Conservation (phyloP, 495 filamentous ascomycete species). For the Delitschia confertaspora region DNA sequence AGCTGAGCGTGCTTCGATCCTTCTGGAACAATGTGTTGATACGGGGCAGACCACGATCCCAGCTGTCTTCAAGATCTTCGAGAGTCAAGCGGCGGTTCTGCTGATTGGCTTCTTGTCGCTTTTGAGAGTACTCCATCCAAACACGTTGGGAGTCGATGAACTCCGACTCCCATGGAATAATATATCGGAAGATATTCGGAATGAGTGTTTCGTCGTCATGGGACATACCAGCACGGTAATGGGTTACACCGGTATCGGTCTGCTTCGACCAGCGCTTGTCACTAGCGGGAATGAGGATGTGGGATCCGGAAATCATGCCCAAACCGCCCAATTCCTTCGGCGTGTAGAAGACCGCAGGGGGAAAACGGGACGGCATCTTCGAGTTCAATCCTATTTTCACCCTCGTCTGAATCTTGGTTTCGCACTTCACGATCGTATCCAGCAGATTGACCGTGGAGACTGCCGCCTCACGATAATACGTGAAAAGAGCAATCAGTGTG, state of each 20-base stretch:
- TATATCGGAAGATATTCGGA: constrained; percentile 98
- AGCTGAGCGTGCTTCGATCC: constrained; percentile 91
- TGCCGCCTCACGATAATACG: constrained; percentile 96
- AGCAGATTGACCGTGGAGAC: constrained; percentile 94
- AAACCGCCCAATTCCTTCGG: constrained; percentile 97
- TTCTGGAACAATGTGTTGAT: constrained; percentile 99
- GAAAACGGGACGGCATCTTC: constrained; percentile 99
- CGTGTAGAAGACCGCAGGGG: constrained; percentile 97
- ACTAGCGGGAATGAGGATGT: constrained; percentile 95
- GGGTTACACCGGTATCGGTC: constrained; percentile 93
- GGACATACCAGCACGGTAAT: constrained; percentile 97
- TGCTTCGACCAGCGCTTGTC: constrained; percentile 98
- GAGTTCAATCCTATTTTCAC: constrained; percentile 99
- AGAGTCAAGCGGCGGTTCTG: constrained; percentile 92
- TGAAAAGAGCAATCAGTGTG: constrained; percentile 95
- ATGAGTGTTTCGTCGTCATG: constrained; percentile 97
- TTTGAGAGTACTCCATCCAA: constrained; percentile 99
- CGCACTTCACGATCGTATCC: constrained; percentile 98
- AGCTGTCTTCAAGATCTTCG: constrained; percentile 97
- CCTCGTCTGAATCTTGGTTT: constrained; percentile 98
- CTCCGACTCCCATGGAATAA: constrained; percentile 98
- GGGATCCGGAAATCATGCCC: constrained; percentile 98
- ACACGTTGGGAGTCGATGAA: constrained; percentile 98
- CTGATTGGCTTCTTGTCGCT: constrained; percentile 92
- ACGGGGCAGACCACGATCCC: constrained; percentile 95